Conservation (phyloP, 805 yeast species). For the Blastobotrys parvus region DNA sequence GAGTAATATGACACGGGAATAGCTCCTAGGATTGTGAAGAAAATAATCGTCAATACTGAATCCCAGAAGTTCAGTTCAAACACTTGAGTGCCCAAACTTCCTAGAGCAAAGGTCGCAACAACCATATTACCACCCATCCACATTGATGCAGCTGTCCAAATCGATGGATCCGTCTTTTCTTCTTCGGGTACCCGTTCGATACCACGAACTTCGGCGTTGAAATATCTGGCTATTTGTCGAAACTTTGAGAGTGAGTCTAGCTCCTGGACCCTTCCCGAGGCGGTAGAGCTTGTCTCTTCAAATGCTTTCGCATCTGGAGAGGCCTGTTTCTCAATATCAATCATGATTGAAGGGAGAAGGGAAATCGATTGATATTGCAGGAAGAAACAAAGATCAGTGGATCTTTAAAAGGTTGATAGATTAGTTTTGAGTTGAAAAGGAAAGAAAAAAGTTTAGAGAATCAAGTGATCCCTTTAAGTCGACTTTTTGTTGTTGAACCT, state of each 20-base stretch:
- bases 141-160: slow-evolving; percentile 71
- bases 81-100: slow-evolving; percentile 58
- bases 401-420: no score
- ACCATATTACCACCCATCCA: slow-evolving; percentile 90
- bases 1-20: slow-evolving; percentile 78
- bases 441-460: no score
- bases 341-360: not conserved
- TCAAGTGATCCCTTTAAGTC: no score
- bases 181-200: slow-evolving; percentile 74
- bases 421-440: no score
- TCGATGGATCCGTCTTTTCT: slow-evolving; percentile 60
- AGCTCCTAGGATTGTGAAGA: slow-evolving; percentile 67
- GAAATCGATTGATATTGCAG: not conserved
- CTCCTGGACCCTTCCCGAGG: slow-evolving; percentile 6
- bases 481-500: no score
- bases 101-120: slow-evolving; percentile 72
- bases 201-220: slow-evolving; percentile 54
- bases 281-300: not conserved
- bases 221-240: slow-evolving; percentile 6
- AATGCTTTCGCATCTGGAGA: not conserved
- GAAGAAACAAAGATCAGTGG: not conserved
- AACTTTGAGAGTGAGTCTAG: slow-evolving; percentile 1
- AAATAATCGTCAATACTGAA: slow-evolving; percentile 54
- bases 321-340: not conserved
- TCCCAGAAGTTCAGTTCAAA: slow-evolving; percentile 71